phyloP scores from a whole-genome alignment of 768 basidiomycete species.

The Chalciporus piperatus region DNA sequence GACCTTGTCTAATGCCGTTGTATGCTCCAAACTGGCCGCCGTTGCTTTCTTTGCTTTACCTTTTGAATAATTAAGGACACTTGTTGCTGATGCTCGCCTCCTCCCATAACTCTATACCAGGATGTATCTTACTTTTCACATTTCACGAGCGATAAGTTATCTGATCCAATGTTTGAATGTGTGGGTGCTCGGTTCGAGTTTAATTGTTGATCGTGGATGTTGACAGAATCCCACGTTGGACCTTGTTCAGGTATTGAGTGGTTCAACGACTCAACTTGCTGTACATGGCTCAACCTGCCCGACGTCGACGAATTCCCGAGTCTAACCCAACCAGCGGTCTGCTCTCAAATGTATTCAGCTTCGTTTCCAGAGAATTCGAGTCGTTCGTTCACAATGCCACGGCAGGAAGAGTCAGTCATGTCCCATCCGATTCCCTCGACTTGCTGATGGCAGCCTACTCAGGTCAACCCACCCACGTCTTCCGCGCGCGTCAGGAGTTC shows the following conservation, averaged over 20 bases:
- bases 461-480: conserved; percentile 19
- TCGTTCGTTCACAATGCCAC: conserved; percentile 70
- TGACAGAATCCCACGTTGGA: conserved; percentile 17
- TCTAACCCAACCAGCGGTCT: conserved; percentile 35
- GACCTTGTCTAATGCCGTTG: conserved; percentile 1
- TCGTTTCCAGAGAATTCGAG: conserved; percentile 67
- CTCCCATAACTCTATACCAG: conserved; percentile 6
- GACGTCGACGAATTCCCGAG: conserved; percentile 3
- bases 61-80: conserved; percentile 14
- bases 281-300: conserved; percentile 8
- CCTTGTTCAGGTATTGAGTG: conserved; percentile 14
- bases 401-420: conserved; percentile 26
- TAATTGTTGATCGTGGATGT: not conserved
- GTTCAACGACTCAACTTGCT: too few species aligned
- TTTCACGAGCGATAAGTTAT: not conserved
- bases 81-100: conserved; percentile 7
- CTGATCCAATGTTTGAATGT: not conserved
- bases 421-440: not conserved
- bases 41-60: conserved; percentile 3
- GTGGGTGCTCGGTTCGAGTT: not conserved
- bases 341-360: conserved; percentile 63
- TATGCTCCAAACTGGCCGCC: conserved; percentile 11
- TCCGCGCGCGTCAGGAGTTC: conserved; percentile 8
- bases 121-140: conserved; percentile 8
- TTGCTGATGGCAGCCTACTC: conserved; percentile 6